phyloP scores from a whole-genome alignment of 2,329 filamentous ascomycete species.

The Arthroderma uncinatum region DNA sequence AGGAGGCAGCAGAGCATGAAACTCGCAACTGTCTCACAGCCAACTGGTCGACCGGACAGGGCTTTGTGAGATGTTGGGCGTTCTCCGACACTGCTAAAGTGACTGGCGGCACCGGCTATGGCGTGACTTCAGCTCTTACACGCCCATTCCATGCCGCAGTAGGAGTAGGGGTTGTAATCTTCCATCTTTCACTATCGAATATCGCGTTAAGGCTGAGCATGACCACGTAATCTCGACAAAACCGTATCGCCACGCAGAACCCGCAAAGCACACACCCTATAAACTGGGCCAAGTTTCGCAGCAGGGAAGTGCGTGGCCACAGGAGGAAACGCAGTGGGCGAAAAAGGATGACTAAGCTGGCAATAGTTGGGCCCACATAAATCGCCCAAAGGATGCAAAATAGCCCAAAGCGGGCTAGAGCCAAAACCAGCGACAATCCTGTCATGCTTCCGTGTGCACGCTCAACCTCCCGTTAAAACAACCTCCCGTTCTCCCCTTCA shows the following conservation, averaged over 20 bases:
- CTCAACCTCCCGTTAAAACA: constrained; percentile 13
- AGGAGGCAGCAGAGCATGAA: too few relatives aligned
- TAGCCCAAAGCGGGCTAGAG: constrained; percentile 17
- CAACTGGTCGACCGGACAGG: not conserved
- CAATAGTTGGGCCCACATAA: not conserved
- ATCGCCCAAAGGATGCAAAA: constrained; percentile 10
- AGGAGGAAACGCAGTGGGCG: not conserved
- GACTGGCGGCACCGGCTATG: not conserved
- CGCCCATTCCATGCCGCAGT: too few relatives aligned
- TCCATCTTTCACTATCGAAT: too few relatives aligned
- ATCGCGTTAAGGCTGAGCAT: not conserved
- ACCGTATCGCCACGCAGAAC: not conserved
- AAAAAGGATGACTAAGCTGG: not conserved
- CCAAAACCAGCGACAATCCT: constrained; percentile 16
- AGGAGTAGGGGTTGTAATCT: too few relatives aligned
- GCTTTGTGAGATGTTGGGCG: not conserved
- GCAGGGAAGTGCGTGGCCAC: not conserved
- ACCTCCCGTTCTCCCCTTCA: constrained; percentile 9
- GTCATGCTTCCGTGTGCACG: constrained; percentile 15
- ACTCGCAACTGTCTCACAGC: not conserved
- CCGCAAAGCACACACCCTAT: too few relatives aligned
- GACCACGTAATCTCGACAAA: not conserved
- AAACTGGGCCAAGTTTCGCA: too few relatives aligned
- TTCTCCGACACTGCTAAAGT: too few relatives aligned
- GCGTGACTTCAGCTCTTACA: not conserved